Evolutionary conservation across 139 green algal genomes (phyloP).

Genomic region (Haematococcus sp.): DNA sequence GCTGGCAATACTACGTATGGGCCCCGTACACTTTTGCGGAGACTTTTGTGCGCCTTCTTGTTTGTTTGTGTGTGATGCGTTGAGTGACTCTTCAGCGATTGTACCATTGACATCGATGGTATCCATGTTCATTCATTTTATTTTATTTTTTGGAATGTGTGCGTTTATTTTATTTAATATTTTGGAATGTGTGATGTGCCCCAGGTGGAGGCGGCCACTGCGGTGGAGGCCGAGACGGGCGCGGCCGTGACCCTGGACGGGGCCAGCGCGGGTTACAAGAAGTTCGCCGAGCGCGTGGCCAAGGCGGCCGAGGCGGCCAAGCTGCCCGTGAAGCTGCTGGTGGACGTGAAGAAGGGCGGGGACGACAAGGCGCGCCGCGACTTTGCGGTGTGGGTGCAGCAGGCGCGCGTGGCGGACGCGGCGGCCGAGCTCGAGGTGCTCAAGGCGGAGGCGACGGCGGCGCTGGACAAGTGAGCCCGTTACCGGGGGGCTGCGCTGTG

Average conservation of each 20-base stretch:
- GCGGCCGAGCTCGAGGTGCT: conserved; percentile 36
- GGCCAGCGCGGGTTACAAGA: conserved; percentile 47
- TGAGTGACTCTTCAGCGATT: too few relatives aligned
- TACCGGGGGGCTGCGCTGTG: not conserved
- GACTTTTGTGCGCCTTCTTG: too few relatives aligned
- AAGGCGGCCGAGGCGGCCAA: conserved; percentile 27
- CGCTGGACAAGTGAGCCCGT: conserved; percentile 41
- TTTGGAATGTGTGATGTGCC: too few relatives aligned
- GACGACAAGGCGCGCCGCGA: conserved; percentile 3
- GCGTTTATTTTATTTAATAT: too few relatives aligned
- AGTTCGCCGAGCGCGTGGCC: conserved; percentile 39
- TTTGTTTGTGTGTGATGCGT: too few relatives aligned
- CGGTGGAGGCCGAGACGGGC: conserved; percentile 41
- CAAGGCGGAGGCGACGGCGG: conserved; percentile 30
- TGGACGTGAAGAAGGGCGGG: conserved; percentile 4
- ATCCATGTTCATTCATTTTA: too few relatives aligned
- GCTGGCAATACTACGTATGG: too few relatives aligned
- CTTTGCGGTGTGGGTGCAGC: conserved; percentile 31
- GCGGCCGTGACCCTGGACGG: conserved; percentile 37
- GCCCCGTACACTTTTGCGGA: too few relatives aligned
- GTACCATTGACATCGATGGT: too few relatives aligned
- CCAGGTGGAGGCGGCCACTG: conserved; percentile 34
- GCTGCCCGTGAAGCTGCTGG: conserved; percentile 37
- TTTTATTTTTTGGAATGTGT: too few relatives aligned
- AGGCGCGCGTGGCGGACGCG: conserved; percentile 26